These are phyloP conservation scores for Lasiodiplodia sp. DNA, from an alignment of 2,329 filamentous ascomycete species.

Conservation along the genomic window DNA sequence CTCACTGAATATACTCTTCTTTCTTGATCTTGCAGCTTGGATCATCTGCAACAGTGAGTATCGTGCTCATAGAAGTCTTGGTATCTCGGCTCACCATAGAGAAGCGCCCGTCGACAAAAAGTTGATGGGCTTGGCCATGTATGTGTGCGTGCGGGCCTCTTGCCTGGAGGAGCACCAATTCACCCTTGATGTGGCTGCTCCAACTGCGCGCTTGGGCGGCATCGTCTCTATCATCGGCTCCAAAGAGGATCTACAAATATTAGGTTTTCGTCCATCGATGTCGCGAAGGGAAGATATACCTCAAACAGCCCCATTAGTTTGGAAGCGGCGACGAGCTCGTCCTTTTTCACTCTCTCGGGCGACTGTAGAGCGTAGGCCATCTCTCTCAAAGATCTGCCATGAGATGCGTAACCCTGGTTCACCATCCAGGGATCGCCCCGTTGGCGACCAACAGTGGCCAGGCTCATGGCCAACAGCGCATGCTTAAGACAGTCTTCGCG, in stretches of 20 bases:
- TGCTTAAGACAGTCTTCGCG: conserved; percentile 38
- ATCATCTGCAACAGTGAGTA: conserved; percentile 32
- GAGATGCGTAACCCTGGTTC: conserved; percentile 37
- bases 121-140: conserved; percentile 32
- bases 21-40: conserved; percentile 45
- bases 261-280: neutral
- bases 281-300: neutral
- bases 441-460: conserved; percentile 37
- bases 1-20: conserved; percentile 40
- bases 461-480: conserved; percentile 38
- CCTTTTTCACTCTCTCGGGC: conserved; percentile 33
- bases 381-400: conserved; percentile 39
- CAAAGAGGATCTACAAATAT: conserved; percentile 36
- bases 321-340: conserved; percentile 40
- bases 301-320: conserved; percentile 36
- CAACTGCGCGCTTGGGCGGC: conserved; percentile 38
- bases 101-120: conserved; percentile 38
- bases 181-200: conserved; percentile 41
- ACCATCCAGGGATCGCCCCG: conserved; percentile 34
- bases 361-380: conserved; percentile 36
- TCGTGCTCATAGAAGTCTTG: neutral
- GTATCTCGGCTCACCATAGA: conserved; percentile 6
- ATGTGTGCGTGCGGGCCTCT: conserved; percentile 35
- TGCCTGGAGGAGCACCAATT: conserved; percentile 37
- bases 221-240: conserved; percentile 32